Base-by-base conservation (phyloP, 2,329 filamentous ascomycete species). In the Rugonectria rugulosa region DNA sequence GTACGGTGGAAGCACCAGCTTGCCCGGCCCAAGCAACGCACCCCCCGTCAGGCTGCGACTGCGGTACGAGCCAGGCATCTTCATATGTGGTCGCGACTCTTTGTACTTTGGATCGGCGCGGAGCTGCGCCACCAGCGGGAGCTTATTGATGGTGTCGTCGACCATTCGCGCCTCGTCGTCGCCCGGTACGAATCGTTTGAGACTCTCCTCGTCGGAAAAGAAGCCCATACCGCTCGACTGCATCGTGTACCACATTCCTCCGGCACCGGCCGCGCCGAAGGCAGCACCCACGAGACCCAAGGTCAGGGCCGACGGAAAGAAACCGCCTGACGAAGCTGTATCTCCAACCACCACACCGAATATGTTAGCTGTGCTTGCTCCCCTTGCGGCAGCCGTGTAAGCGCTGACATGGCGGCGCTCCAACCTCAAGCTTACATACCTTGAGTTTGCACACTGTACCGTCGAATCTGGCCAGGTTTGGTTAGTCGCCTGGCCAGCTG, bases 71-170 rank as follows among this genome's bases (percentile, higher is more conserved):
- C 81, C 78, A 0, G 94, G 92, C 69, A 97, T 89, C 75, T 93
- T 95, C 71, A 97, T 79, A 71, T 97, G 92, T 10, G 94, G 94
- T 34, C 95, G 85, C 27, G 89, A 88, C 73, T 96, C 92, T 27
- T 79, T 82, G 73, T 88, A 89, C 21, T 84, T 83, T 1, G 86
- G 79, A 65, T 90, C 81, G 15, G 75, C 74, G 41, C 93, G 88
- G 44, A 98, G 79, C 36, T 83, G 79, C n/a, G 80, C 72, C 5
- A 89, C 82, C n/a, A 96, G 72, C 1, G 91, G 88, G 76, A 95
- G 92, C 40, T 80, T 83, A 68, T 87, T 84, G 72, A 98, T 91
- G 68, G 85, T 83, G 8, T 85, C 79, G 63, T 97, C 89, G 66
- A 96, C 85, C 59, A 84, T 81, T 60, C 68, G 75, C 23, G 79